Base-by-base conservation (phyloP, 257 asterid species). In the Sherardia arvensis region DNA sequence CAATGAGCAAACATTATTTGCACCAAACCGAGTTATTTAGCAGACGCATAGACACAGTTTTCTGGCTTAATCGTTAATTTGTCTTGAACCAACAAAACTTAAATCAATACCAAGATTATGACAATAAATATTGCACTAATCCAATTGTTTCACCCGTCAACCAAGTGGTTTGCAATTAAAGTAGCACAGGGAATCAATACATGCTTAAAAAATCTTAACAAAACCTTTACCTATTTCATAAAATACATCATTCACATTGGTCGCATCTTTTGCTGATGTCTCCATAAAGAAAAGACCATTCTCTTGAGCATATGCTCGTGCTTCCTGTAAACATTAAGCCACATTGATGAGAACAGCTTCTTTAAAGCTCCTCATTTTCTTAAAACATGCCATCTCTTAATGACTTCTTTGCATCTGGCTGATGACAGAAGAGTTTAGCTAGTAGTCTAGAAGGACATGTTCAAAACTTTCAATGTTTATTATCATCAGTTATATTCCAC, bases 221-320 rank as follows among this genome's bases (percentile, higher is more conserved):
- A 64, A 59, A 33, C 11, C 9, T 18, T 1, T 65, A 70, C 80
- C 80, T 75, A 75, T 75, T 60, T 77, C 81, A 51, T 72, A 77
- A 66, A 77, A 77, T 6, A 77, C 58, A 48, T 72, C 81, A 23
- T 77, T 77, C 26, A 72, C 81, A 51, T 77, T 77, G 12, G 70
- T 68, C 17, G 81, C 81, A 65, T 75, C 64, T 72, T 77, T 77
- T 40, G 81, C 81, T 48, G 81, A 77, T 10, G 81, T 77, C 64
- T 77, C 81, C 75, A 73, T 62, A 56, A 77, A 77, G 53, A 77
- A 72, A 20, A 77, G 68, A 59, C 73, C 75, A 56, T 77, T 69
- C 47, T 77, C 81, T 40, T 77, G 76, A 1, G 81, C 75, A 72
- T 77, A 77, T 2, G 68, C 48, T 25, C 61, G 74, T 45, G 79